Base-by-base conservation (phyloP, 2,329 filamentous ascomycete genomes). In the Gliomastix tumulicola region DNA sequence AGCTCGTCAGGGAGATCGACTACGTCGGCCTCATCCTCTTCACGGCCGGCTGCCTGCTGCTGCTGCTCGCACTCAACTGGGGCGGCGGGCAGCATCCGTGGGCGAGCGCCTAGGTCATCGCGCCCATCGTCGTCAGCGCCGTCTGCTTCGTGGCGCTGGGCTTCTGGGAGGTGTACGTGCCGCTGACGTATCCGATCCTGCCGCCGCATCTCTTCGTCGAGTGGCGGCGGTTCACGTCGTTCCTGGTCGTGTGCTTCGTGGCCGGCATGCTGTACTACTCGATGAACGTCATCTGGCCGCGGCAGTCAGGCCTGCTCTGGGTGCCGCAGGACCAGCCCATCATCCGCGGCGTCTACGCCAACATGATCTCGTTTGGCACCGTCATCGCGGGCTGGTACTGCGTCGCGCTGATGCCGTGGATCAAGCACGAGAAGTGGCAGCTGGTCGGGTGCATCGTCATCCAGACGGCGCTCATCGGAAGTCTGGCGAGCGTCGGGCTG, bases 391-490 rank as follows among this genome's bases (percentile, higher is more conserved):
- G 42, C 7, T 42, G 51, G 25, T 53, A 55, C 41, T 51, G 52
- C 34, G 40, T 45, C 12, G 47, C 25, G 41, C 12, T 36, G 11
- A 30, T 36, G 34, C 47, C 47, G 11, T 44, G 47, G 32, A 37
- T 62, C 7, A 50, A 54, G 25, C 52, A 60, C 32, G 55, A 62
- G 25, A 49, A 54, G 15, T 58, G 54, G 55, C 58, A 62, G 42
- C 44, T 62, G 4, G 44, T 58, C 6, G 42, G 30, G n/a, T 52
- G 56, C 40, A 55, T 54, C 7, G 41, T 50, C 8, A 36, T 48
- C 0, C 53, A 61, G 37, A 62, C 59, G 1, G 54, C 53, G 4
- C 46, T 59, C 11, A 55, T 60, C 30, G 59, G 54, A 6, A 53
- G 51, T 7, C 49, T 62, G 37, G 44, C 58, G 2, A 54, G 52